Base-by-base conservation (phyloP, 2,329 filamentous ascomycete genomes). In the Trichophyton simii region DNA sequence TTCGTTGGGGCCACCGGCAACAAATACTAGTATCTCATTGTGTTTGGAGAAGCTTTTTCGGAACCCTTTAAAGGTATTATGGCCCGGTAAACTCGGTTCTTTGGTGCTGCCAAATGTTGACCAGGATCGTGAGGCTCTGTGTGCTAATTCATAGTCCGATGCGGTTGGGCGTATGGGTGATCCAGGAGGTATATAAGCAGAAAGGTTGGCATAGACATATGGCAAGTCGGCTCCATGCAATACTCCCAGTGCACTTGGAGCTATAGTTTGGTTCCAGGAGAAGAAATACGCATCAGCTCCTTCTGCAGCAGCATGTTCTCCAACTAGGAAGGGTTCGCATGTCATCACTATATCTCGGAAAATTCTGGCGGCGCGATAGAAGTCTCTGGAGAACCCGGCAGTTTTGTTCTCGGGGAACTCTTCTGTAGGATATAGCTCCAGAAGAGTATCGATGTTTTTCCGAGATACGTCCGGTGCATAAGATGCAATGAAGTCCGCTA, bases 141-240 rank as follows among this genome's bases (percentile, higher is more conserved):
- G 41, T 18, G 18, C 3, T 20, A 61, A 41, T 7, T 25, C 13
- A 38, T 28, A 46, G 59, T 61, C 59, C n/a, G 31, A n/a, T 3
- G 9, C 5, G 13, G 52, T 44, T 18, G 59, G 59, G 38, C 55
- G 41, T 48, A 22, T 57, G 9, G 59, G 59, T n/a, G 54, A 61
- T 46, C 59, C 59, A 52, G 59, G 59, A 41, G 55, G 42, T 58
- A 80, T 72, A 67, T 78, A 82, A 59, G 75, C 70, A 1, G 75
- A 72, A 18, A 78, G 64, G 61, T 78, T 78, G 9, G 73, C 80
- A 62, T 79, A 82, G 2, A 80, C 70, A 68, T 82, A 83, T 3
- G 78, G 76, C 28, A 82, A 77, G 59, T 83, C 81, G 0, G 79
- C 78, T 0, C 78, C 80, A 66, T 83, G 81, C 3, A 80, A 72